Evolutionary conservation across 805 yeast species (phyloP), one percentile per base, ranked within the genome.

Genomic region (Candida maris): DNA sequence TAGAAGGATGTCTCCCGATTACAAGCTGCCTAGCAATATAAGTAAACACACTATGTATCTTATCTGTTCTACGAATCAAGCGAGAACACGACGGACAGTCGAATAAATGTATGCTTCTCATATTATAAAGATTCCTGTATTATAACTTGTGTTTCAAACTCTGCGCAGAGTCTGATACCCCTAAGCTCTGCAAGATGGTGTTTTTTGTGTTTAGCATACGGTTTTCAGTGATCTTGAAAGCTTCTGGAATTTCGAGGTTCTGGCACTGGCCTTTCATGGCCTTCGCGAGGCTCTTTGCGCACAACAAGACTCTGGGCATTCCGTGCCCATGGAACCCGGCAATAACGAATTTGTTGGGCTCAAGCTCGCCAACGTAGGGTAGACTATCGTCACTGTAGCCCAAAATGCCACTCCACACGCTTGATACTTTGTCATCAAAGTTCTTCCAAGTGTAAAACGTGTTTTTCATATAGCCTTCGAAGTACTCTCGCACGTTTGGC

Each of bases 271-370:
- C 41, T 6, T 34, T 4, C 13, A 49, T 34, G 15, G 20, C 20
- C 9, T 50, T 46, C 3, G 67, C 70, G 15, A 70, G 38, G n/a
- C n/a, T n/a, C 37, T 65, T 61, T n/a, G 68, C 72, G 19, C 59
- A 44, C 14, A 65, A 38, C 39, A 62, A 63, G 4, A 65, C 62
- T 27, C 73, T 56, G 15, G 74, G 72, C 73, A 70, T 68, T 23
- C 75, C 75, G 46, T 70, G 75, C 3, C 73, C 75, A 27, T 66
- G 61, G 54, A 66, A 70, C 1, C 75, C 75, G 6, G 73, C 73
- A 34, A 59, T 46, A 19, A 65, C 52, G 36, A 46, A 68, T 26
- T 51, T 44, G 24, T 50, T 46, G 2, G 32, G 36, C 6, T 53
- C 47, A 5, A 65, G 39, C 35, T 62, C 66, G 16, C 75, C 75